phyloP scores from a whole-genome alignment of 176 grass and related monocot species.

The Aegilops tauschii region DNA sequence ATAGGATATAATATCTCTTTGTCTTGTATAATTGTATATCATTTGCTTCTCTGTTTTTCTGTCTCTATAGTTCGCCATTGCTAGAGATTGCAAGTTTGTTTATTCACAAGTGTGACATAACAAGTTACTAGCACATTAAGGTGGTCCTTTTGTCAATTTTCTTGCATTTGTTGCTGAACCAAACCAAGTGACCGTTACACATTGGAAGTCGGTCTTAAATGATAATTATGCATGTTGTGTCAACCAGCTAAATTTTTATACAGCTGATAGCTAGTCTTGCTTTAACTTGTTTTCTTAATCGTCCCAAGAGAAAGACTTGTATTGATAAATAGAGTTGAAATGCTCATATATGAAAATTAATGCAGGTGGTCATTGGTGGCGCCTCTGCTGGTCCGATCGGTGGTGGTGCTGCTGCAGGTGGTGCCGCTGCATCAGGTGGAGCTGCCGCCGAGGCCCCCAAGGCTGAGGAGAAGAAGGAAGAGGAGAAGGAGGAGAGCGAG shows the following conservation, averaged over 20 bases:
- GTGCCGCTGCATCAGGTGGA: constrained; percentile 25
- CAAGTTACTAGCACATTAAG: background rate
- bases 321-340: background rate
- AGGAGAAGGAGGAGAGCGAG: constrained; percentile 91
- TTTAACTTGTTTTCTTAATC: background rate
- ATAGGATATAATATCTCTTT: too few relatives aligned
- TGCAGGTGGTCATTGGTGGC: constrained; percentile 62
- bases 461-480: constrained; percentile 81
- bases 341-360: background rate
- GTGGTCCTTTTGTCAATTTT: background rate
- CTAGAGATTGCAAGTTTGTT: background rate
- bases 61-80: background rate
- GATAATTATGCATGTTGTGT: background rate
- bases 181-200: background rate
- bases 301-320: too few relatives aligned
- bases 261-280: background rate
- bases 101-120: background rate
- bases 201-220: background rate
- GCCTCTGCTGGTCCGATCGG: constrained; percentile 52
- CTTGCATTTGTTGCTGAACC: background rate
- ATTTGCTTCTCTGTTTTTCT: too few relatives aligned
- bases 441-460: constrained; percentile 47
- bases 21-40: too few relatives aligned
- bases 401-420: constrained; percentile 31
- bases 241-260: background rate